phyloP scores from a whole-genome alignment of 2,329 filamentous ascomycete species.

The Penicillium crustosum region DNA sequence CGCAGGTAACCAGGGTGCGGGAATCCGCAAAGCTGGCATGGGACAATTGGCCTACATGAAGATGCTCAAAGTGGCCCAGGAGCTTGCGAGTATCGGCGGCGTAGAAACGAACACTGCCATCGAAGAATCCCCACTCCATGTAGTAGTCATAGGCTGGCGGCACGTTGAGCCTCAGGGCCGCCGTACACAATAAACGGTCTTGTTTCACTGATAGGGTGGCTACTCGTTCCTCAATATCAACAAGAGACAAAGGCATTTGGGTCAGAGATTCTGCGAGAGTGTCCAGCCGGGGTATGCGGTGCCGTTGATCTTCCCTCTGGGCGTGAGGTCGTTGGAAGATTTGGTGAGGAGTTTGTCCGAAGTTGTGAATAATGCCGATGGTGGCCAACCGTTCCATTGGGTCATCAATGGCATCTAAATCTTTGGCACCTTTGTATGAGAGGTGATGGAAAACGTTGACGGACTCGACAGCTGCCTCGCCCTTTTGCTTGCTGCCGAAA shows the following conservation, averaged over 20 bases:
- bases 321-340: conserved; percentile 83
- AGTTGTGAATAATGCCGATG: conserved; percentile 97
- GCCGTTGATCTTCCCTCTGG: conserved; percentile 66
- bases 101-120: conserved; percentile 90
- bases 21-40: conserved; percentile 83
- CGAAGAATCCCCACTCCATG: conserved; percentile 93
- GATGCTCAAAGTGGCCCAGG: conserved; percentile 86
- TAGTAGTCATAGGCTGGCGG: conserved; percentile 85
- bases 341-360: conserved; percentile 95
- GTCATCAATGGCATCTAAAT: conserved; percentile 87
- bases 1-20: conserved; percentile 85
- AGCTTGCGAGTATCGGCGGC: conserved; percentile 77
- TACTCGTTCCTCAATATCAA: conserved; percentile 76
- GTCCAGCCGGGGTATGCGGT: conserved; percentile 71
- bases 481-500: conserved; percentile 90
- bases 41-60: conserved; percentile 88
- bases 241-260: conserved; percentile 73
- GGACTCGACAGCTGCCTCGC: conserved; percentile 85
- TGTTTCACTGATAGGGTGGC: conserved; percentile 74
- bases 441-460: conserved; percentile 95
- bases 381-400: conserved; percentile 82
- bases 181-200: conserved; percentile 79
- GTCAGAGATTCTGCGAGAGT: conserved; percentile 73
- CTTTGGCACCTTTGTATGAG: conserved; percentile 90
- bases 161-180: conserved; percentile 81